phyloP scores from a whole-genome alignment of 441 rosid genomes.

The Theobroma grandiflorum region DNA sequence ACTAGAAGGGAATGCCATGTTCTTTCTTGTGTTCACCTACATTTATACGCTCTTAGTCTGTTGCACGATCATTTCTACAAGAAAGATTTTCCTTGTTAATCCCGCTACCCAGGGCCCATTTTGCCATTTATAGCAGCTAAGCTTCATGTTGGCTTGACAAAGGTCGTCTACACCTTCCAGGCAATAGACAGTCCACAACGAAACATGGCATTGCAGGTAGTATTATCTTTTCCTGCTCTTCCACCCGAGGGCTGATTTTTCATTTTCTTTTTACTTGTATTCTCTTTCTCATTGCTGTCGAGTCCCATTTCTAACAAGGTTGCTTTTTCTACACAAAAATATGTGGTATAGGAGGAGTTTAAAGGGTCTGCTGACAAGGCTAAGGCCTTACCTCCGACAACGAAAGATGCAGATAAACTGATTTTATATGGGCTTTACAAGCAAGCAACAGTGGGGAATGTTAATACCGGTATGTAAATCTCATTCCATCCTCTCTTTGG shows the following conservation, averaged over 20 bases:
- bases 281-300: not conserved
- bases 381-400: constrained; percentile 36
- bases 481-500: not conserved
- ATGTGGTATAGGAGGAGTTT: constrained; percentile 35
- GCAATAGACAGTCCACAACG: no score
- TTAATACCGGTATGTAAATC: constrained; percentile 29
- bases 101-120: no score
- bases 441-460: constrained; percentile 46
- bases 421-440: constrained; percentile 44
- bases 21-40: no score
- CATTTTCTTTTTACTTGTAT: not conserved
- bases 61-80: no score
- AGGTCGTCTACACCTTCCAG: no score
- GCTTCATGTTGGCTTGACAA: no score
- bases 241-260: not conserved
- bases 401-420: constrained; percentile 41
- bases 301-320: not conserved
- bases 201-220: no score
- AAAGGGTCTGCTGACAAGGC: constrained; percentile 38
- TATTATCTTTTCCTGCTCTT: no score
- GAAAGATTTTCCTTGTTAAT: no score
- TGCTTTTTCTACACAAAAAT: no score
- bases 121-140: no score
- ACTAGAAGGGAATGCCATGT: not conserved
- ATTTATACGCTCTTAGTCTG: no score